Evolutionary conservation across 1,139 yeast species (phyloP), one percentile per base, ranked within the genome.

Genomic region (Scheffersomyces titani): DNA sequence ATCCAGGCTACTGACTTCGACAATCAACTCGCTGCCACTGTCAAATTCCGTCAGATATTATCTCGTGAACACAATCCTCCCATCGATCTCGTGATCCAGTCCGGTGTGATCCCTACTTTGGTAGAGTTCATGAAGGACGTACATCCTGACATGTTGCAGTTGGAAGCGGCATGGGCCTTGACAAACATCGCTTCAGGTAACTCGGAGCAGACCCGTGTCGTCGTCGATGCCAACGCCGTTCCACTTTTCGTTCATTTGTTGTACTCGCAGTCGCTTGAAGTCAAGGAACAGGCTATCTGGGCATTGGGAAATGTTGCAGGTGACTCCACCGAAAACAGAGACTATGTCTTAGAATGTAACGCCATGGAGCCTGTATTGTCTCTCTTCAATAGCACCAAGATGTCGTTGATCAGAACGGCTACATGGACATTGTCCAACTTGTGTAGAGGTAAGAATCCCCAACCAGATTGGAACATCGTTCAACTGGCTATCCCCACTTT

Each of bases 261-360:
- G 65, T 83, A 85, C 65, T 89, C 97, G 6, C 87, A 86, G 60
- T 91, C 96, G 52, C 80, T 88, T 56, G 99, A 96, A 70, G 98
- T 96, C 58, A 91, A 92, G 74, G 99, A 94, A 72, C 99, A 94
- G 78, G 98, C 98, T 20, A 94, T 94, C 65, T 94, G 99, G 99
- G 99, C 99, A 47, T 81, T 94, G 66, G 99, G 99, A 75, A 96
- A 94, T 73, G 97, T 94, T 72, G 98, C 99, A 40, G 99, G 99
- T 74, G 99, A 94, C 73, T 90, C 97, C 20, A 84, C 97, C 19
- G 82, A 82, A 55, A 92, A 88, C 80, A 86, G 99, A 77, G 98
- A 94, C 75, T 88, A 83, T 65, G 99, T 94, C 49, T 82, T 94
- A 65, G 77, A 82, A 51, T 88, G 92, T 67, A 88, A 90, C 61